A percentile compares a stretch with the other conserved stretches of the same genome.
Conservation (phyloP, 306 rosid genomes). For the Castanopsis chinensis region DNA sequence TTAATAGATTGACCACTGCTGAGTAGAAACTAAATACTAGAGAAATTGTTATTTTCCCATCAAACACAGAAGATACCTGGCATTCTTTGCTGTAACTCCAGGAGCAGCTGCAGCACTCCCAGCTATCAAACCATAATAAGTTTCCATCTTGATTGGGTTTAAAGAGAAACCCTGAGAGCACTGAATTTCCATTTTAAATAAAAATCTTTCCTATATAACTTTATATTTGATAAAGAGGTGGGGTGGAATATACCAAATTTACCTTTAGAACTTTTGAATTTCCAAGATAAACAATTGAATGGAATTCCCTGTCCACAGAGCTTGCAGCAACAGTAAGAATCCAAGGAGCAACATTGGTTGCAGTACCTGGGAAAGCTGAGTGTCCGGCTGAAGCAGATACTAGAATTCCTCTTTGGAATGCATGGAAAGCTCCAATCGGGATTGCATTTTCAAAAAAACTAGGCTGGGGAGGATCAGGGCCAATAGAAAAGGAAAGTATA, state of each 20-base stretch:
- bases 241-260: conserved; percentile 7
- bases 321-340: conserved; percentile 80
- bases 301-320: conserved; percentile 55
- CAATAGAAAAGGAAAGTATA: conserved; percentile 65
- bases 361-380: conserved; percentile 59
- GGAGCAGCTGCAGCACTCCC: conserved; percentile 58
- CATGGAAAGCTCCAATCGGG: conserved; percentile 64
- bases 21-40: conserved; percentile 6
- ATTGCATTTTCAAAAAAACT: conserved; percentile 44
- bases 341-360: conserved; percentile 76
- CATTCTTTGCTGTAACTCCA: conserved; percentile 47
- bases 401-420: conserved; percentile 57
- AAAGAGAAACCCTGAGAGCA: conserved; percentile 56
- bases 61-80: conserved; percentile 47
- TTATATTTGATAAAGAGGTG: neutral
- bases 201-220: neutral
- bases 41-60: neutral
- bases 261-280: conserved; percentile 61
- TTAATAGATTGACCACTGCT: neutral
- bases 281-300: conserved; percentile 56
- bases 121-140: conserved; percentile 41
- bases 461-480: conserved; percentile 61
- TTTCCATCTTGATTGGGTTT: conserved; percentile 59
- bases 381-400: conserved; percentile 78
- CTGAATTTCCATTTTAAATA: neutral